Percentiles rank a stretch among this genome's conserved stretches.
Conservation (phyloP, 495 filamentous ascomycete species). For the Aspergillus steynii region DNA sequence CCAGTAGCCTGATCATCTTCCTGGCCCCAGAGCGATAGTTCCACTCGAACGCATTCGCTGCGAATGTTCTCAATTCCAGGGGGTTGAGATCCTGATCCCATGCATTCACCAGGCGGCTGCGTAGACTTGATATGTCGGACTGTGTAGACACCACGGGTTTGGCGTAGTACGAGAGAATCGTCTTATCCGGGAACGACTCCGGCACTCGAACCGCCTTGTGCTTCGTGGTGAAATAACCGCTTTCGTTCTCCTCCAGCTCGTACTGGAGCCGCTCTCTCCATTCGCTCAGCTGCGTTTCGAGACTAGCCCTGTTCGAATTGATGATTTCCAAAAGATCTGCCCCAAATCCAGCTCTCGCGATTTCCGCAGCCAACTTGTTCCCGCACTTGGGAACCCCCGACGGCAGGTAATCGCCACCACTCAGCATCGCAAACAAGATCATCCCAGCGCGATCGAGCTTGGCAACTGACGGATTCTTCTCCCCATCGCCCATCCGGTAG, state of each 20-base stretch:
- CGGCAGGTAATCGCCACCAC: constrained; percentile 92
- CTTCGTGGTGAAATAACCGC: constrained; percentile 73
- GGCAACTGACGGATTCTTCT: constrained; percentile 31
- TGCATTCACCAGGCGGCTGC: constrained; percentile 42
- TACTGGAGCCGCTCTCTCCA: constrained; percentile 77
- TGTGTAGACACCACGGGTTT: constrained; percentile 73
- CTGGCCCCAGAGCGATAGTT: constrained; percentile 71
- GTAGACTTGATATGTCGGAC: constrained; percentile 59
- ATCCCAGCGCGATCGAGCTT: constrained; percentile 82
- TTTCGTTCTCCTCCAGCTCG: constrained; percentile 82
- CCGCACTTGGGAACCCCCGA: constrained; percentile 88
- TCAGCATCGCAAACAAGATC: constrained; percentile 93
- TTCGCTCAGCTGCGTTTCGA: constrained; percentile 48
- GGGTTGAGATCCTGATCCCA: constrained; percentile 71
- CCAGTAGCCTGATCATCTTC: constrained; percentile 80
- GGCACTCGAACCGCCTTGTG: constrained; percentile 76
- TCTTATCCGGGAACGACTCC: constrained; percentile 74
- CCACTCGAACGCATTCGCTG: constrained; percentile 85
- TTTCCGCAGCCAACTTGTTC: constrained; percentile 82
- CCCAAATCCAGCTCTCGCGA: constrained; percentile 86
- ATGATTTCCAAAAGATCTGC: constrained; percentile 66
- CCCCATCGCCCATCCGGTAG: constrained; percentile 56
- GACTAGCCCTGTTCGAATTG: constrained; percentile 46
- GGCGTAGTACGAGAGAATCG: constrained; percentile 82
- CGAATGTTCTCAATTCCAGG: constrained; percentile 66